phyloP scores from a whole-genome alignment of 164 flowering plant genomes.

The Magnolia officinalis region DNA sequence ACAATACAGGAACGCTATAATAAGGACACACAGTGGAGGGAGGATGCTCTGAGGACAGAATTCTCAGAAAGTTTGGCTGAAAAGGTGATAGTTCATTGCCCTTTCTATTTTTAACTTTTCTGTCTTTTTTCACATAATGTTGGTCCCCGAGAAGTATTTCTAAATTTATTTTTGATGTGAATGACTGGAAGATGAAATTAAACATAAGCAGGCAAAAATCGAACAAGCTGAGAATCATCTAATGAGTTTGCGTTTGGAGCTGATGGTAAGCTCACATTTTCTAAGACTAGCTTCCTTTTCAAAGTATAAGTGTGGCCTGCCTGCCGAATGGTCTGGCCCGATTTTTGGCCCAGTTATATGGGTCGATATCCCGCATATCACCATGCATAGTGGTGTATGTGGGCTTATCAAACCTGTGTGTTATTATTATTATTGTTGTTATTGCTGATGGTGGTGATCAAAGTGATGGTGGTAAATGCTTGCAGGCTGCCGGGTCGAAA shows the following conservation, averaged over 20 bases:
- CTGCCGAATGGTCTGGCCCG: not conserved
- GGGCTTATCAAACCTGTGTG: not conserved
- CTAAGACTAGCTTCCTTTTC: not conserved
- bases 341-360: not conserved
- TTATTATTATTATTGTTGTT: too few relatives aligned
- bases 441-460: not conserved
- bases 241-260: slow-evolving; percentile 63
- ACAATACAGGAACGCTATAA: too few relatives aligned
- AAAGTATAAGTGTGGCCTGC: not conserved
- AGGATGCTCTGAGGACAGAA: slow-evolving; percentile 78
- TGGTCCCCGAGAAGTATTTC: not conserved
- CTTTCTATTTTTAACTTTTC: not conserved
- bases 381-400: not conserved
- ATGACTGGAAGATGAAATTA: slow-evolving; percentile 77
- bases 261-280: slow-evolving; percentile 49
- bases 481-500: slow-evolving; percentile 84
- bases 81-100: slow-evolving; percentile 46
- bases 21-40: too few relatives aligned
- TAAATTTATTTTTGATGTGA: not conserved
- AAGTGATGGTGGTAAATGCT: not conserved
- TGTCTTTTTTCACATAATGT: too few relatives aligned
- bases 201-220: slow-evolving; percentile 59
- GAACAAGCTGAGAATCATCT: slow-evolving; percentile 81
- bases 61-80: slow-evolving; percentile 53
- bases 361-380: not conserved